phyloP scores from a whole-genome alignment of 1,284 basidiomycete species.

The Rhodotorula sp. region DNA sequence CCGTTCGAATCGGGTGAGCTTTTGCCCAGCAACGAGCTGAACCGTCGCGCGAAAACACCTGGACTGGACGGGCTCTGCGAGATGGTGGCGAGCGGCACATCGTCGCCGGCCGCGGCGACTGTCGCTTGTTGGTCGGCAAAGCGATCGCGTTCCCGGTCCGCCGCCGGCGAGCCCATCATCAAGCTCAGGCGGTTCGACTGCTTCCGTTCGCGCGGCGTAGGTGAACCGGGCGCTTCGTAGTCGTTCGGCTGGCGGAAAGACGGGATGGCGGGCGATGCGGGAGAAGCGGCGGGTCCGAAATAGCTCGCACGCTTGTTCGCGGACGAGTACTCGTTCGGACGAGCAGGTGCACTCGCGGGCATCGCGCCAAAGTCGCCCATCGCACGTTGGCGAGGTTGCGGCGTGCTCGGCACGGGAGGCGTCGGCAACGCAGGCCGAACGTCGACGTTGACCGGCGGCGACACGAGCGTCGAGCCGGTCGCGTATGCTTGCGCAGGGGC shows the following conservation, averaged over 20 bases:
- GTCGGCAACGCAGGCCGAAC: slow-evolving; percentile 24
- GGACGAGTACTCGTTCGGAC: slow-evolving; percentile 8
- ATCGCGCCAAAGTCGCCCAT: slow-evolving; percentile 28
- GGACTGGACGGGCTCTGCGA: slow-evolving; percentile 12
- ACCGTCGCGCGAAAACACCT: slow-evolving; percentile 44
- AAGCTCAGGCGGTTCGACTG: slow-evolving; percentile 27
- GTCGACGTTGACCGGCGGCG: slow-evolving; percentile 14
- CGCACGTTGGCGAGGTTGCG: slow-evolving; percentile 38
- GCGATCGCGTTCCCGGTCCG: slow-evolving; percentile 8
- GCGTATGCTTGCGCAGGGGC: slow-evolving; percentile 43
- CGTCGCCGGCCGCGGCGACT: slow-evolving; percentile 16
- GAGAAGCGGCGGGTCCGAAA: slow-evolving; percentile 5
- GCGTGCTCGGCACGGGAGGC: slow-evolving; percentile 30
- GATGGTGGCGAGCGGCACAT: slow-evolving; percentile 21
- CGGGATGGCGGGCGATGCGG: slow-evolving; percentile 10
- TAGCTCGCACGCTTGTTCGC: slow-evolving; percentile 14
- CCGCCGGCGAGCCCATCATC: slow-evolving; percentile 5
- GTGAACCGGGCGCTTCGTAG: slow-evolving; percentile 28
- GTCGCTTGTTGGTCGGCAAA: slow-evolving; percentile 6
- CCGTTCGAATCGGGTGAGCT: slow-evolving; percentile 23
- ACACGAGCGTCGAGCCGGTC: slow-evolving; percentile 12
- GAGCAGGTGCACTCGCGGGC: slow-evolving; percentile 24
- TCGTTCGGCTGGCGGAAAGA: slow-evolving; percentile 6
- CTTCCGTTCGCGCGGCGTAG: slow-evolving; percentile 23
- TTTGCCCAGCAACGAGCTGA: slow-evolving; percentile 47